phyloP scores from a whole-genome alignment of 805 yeast genomes.

The Metschnikowia shivogae region DNA sequence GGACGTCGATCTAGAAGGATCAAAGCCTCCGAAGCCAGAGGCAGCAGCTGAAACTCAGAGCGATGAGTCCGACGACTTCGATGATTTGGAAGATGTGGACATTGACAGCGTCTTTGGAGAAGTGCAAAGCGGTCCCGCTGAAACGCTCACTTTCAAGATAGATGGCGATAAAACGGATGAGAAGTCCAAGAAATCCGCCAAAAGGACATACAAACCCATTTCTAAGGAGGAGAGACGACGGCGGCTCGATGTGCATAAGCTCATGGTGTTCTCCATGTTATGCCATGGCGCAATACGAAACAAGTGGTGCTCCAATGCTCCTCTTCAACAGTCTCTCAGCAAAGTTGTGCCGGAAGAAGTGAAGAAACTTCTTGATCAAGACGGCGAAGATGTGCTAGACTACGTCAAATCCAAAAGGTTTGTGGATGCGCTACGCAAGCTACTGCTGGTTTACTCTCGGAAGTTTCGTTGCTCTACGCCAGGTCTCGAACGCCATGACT shows the following conservation, averaged over 20 bases:
- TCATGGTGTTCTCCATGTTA: constrained; percentile 55
- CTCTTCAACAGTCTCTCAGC: constrained; percentile 38
- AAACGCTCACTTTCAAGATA: constrained; percentile 17
- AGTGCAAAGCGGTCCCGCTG: not conserved
- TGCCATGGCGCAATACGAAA: constrained; percentile 68
- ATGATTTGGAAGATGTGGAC: constrained; percentile 30
- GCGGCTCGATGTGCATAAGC: constrained; percentile 55
- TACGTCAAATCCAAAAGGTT: constrained; percentile 59
- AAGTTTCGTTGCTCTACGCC: constrained; percentile 46
- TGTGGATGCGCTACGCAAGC: constrained; percentile 68
- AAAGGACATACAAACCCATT: constrained; percentile 34
- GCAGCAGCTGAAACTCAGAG: not conserved
- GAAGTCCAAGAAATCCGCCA: constrained; percentile 16
- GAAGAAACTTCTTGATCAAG: constrained; percentile 39
- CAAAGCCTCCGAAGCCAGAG: not conserved
- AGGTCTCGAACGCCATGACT: constrained; percentile 34
- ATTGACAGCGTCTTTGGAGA: constrained; percentile 14
- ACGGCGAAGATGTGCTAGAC: constrained; percentile 12
- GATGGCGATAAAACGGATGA: constrained; percentile 3
- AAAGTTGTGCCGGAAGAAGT: constrained; percentile 46
- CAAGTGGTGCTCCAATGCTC: constrained; percentile 60
- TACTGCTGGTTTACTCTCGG: constrained; percentile 59
- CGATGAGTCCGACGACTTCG: constrained; percentile 33
- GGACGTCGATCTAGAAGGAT: constrained; percentile 20
- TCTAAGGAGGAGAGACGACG: constrained; percentile 51